phyloP scores from a whole-genome alignment of 805 yeast species.

The Grigorovia yakushimaensis region DNA sequence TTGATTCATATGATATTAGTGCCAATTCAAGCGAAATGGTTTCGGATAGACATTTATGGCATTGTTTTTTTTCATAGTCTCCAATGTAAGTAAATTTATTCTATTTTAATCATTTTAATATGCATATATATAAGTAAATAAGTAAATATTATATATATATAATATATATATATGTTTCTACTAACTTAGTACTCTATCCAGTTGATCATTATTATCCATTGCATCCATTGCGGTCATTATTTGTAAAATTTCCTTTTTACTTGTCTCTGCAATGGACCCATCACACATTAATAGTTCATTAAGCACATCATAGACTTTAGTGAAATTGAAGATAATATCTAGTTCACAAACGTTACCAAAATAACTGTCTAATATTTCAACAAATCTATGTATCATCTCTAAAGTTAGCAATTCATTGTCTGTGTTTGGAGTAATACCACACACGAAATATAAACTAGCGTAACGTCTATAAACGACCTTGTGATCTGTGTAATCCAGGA shows the following conservation, averaged over 20 bases:
- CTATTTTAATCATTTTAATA: background rate
- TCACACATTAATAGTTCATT: constrained; percentile 79
- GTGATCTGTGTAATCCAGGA: constrained; percentile 64
- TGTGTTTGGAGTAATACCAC: constrained; percentile 44
- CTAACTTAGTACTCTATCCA: constrained; percentile 34
- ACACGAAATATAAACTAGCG: constrained; percentile 84
- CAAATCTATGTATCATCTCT: constrained; percentile 85
- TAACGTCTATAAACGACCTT: constrained; percentile 87
- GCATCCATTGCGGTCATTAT: constrained; percentile 80
- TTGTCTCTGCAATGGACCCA: constrained; percentile 78
- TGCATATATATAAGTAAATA: background rate
- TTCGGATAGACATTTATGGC: constrained; percentile 23
- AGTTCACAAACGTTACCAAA: constrained; percentile 95
- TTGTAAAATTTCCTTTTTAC: constrained; percentile 67
- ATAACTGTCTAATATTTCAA: constrained; percentile 91
- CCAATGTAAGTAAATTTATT: background rate
- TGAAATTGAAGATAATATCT: constrained; percentile 93
- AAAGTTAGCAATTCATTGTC: constrained; percentile 81
- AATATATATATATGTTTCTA: constrained; percentile 2
- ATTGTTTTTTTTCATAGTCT: constrained; percentile 19
- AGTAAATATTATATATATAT: background rate
- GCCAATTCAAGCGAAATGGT: constrained; percentile 22
- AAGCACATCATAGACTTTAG: constrained; percentile 82
- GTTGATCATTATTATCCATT: constrained; percentile 66
- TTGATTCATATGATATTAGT: constrained; percentile 19